phyloP scores from a whole-genome alignment of 2,329 filamentous ascomycete genomes.

The Calonectria multiphialidica region DNA sequence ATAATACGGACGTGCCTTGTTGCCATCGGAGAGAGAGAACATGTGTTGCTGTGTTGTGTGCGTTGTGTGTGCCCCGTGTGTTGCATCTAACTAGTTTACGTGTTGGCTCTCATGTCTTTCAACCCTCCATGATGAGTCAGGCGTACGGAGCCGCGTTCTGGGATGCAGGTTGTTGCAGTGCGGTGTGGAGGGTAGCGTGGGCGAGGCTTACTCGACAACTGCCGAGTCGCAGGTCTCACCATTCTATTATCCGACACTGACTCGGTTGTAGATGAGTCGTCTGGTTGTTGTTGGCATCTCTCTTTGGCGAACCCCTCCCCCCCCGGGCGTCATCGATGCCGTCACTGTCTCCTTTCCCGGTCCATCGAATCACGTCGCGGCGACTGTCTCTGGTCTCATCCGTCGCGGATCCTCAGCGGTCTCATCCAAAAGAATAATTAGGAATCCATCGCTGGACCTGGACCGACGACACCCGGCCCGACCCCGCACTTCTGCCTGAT shows the following conservation, averaged over 20 bases:
- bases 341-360: not conserved
- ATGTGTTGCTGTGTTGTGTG: too few species aligned
- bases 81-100: not conserved
- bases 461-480: not conserved
- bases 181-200: not conserved
- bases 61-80: too few species aligned
- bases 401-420: not conserved
- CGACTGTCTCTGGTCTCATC: not conserved
- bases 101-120: not conserved
- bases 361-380: not conserved
- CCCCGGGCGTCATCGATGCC: not conserved
- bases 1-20: not conserved
- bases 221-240: not conserved
- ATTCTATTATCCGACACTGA: not conserved
- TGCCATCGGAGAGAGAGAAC: too few species aligned
- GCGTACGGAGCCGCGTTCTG: not conserved
- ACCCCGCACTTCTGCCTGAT: slow-evolving; percentile 13
- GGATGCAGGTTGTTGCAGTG: not conserved
- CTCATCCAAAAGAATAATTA: not conserved
- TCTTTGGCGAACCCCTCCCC: not conserved
- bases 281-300: too few species aligned
- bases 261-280: not conserved
- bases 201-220: not conserved
- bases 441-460: not conserved
- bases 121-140: not conserved